phyloP scores from a whole-genome alignment of 345 rosid species.

The Streptanthus diversifolius region DNA sequence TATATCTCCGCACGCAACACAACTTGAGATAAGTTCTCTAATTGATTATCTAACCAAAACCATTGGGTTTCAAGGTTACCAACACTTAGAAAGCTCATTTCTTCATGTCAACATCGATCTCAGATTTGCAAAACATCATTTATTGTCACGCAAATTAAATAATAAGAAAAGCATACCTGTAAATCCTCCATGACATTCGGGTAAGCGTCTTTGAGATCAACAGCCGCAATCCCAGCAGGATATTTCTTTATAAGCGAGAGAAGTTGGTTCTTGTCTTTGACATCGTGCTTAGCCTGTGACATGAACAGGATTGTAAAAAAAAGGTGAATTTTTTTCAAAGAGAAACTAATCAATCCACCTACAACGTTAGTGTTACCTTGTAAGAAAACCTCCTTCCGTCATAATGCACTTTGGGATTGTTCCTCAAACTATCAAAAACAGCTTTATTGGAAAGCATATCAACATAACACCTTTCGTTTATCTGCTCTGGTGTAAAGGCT shows the following conservation, averaged over 20 bases:
- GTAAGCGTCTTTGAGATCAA: conserved; percentile 83
- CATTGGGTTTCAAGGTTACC: too few species aligned
- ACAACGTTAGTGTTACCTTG: conserved; percentile 45
- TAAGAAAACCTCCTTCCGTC: conserved; percentile 81
- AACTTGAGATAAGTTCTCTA: too few species aligned
- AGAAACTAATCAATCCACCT: not conserved
- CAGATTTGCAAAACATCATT: not conserved
- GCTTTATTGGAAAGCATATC: conserved; percentile 67
- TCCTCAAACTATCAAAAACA: conserved; percentile 75
- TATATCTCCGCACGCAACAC: too few species aligned
- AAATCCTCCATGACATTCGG: conserved; percentile 76
- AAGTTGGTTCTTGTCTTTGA: conserved; percentile 60
- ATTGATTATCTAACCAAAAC: too few species aligned
- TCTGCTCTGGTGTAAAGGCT: conserved; percentile 69
- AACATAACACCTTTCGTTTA: conserved; percentile 64
- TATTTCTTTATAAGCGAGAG: conserved; percentile 49
- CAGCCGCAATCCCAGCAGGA: conserved; percentile 67
- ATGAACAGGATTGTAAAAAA: not conserved
- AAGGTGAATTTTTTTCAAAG: not conserved
- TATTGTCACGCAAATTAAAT: not conserved
- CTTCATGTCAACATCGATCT: too few species aligned
- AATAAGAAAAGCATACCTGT: conserved; percentile 45
- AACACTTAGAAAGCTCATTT: too few species aligned
- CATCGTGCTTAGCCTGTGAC: conserved; percentile 63
- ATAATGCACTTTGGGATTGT: conserved; percentile 64